Base-by-base conservation (phyloP, 2,329 filamentous ascomycete genomes). In the Penicillium sp. region DNA sequence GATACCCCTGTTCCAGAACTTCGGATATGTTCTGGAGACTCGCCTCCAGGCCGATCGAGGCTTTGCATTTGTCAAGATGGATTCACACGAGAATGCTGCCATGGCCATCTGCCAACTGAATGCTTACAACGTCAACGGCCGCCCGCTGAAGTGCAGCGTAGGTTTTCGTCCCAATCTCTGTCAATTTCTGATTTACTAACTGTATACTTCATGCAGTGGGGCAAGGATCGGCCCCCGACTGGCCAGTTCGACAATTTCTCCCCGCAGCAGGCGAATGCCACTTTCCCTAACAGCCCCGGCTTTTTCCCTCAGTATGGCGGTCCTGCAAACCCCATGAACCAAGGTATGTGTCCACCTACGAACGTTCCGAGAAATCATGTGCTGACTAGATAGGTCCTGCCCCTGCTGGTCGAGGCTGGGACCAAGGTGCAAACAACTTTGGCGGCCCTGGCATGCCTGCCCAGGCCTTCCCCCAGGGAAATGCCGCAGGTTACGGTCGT, bases 1-100 rank as follows among this genome's bases (percentile, higher is more conserved):
- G 26, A 89, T 99, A n/a, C 94, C 94, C 4, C 82, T 99, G 30
- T 99, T 99, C 81, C 91, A 96, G 74, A 97, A 97, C 79, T 99
- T 97, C 70, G 94, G 94, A 50, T 97, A 91, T 67, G 94, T 99
- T 37, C 89, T 96, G 45, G 94, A 99, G 77, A 97, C 93, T 44
- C 90, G 94, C 54, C 96, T 99, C 83, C 94, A 99, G 77, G 91
- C 94, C 49, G 94, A 99, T 72, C 90, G 94, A 62, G 94, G 94
- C 12, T 99, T 99, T 71, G 91, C 94, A 7, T 99, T 99, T 73
- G 91, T 99, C 75, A 99, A 99, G 81, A 96, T 99, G 92, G 94
- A 99, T 72, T 89, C 87, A 6, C 94, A 99, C 68, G 94, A 99
- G 78, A 97, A 97, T 68, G 94, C 94, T 3, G 92, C 94, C 48